These are phyloP conservation scores for Syzygium aromaticum DNA, from an alignment of 345 rosid species.

Conservation along the genomic window DNA sequence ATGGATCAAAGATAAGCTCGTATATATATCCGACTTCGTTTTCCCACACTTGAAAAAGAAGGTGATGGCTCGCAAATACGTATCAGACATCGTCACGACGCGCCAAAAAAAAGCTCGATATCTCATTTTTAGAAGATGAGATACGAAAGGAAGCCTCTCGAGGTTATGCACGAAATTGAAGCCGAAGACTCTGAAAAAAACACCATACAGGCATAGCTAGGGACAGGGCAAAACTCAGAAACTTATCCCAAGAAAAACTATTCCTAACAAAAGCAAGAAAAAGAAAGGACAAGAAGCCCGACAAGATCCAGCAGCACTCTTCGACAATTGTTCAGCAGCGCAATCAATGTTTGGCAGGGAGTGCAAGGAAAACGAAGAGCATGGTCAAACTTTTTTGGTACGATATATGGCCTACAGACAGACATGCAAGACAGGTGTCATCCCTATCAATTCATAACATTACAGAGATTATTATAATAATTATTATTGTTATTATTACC, in stretches of 20 bases:
- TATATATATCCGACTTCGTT: neutral
- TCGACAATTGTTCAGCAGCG: neutral
- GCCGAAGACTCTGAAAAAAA: neutral
- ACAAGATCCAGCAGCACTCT: neutral
- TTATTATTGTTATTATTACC: neutral
- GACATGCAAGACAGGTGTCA: neutral
- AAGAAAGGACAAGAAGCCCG: neutral
- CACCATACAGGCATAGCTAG: neutral
- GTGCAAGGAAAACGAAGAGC: neutral
- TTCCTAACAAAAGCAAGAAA: neutral
- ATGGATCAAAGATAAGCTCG: neutral
- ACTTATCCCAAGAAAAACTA: neutral
- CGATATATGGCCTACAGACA: neutral
- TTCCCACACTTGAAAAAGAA: neutral
- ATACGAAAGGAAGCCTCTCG: neutral
- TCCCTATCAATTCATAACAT: neutral
- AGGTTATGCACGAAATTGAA: neutral
- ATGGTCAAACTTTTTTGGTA: neutral
- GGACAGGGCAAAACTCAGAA: neutral
- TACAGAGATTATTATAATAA: neutral
- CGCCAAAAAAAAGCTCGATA: neutral
- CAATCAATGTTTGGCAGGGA: neutral
- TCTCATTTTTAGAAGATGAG: neutral
- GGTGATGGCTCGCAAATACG: neutral
- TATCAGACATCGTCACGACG: neutral